phyloP scores from a whole-genome alignment of 129 eudicot species.

The Apium graveolens region DNA sequence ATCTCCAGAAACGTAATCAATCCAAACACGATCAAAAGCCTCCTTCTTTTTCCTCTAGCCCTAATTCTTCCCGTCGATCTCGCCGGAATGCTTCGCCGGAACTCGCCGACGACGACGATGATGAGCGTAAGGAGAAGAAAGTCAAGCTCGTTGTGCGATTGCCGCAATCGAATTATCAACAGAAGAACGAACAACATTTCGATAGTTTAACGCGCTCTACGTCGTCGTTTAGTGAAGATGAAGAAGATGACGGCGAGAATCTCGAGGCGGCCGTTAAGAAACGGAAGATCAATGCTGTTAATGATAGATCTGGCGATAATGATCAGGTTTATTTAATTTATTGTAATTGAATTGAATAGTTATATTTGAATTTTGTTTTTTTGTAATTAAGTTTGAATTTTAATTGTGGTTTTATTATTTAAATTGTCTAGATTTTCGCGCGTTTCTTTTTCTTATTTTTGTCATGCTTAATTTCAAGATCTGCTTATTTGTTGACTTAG shows the following conservation, averaged over 20 bases:
- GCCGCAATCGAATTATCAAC: conserved; percentile 32
- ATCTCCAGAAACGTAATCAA: conserved; percentile 45
- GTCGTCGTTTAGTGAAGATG: conserved; percentile 31
- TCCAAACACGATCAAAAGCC: conserved; percentile 17
- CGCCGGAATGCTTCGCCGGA: conserved; percentile 59
- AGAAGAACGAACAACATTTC: conserved; percentile 12
- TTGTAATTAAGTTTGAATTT: background rate
- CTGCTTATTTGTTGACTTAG: conserved; percentile 54
- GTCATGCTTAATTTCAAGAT: conserved; percentile 26
- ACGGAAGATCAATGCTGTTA: conserved; percentile 43
- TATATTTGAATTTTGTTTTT: background rate
- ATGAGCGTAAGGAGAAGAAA: conserved; percentile 69
- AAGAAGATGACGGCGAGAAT: conserved; percentile 29
- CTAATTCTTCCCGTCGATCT: conserved; percentile 52
- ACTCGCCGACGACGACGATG: conserved; percentile 74
- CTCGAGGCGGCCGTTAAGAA: conserved; percentile 21
- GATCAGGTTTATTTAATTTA: conserved; percentile 33
- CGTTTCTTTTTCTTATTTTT: conserved; percentile 16
- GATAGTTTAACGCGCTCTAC: conserved; percentile 14
- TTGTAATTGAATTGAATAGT: background rate
- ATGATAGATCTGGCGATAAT: conserved; percentile 41
- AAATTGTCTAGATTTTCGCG: conserved; percentile 48
- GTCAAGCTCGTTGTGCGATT: conserved; percentile 68
- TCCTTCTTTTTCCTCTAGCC: conserved; percentile 22
- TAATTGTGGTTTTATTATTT: conserved; percentile 10